Evolutionary conservation across 352 stramenopile species (phyloP).

Genomic region (Lagenidium giganteum): DNA sequence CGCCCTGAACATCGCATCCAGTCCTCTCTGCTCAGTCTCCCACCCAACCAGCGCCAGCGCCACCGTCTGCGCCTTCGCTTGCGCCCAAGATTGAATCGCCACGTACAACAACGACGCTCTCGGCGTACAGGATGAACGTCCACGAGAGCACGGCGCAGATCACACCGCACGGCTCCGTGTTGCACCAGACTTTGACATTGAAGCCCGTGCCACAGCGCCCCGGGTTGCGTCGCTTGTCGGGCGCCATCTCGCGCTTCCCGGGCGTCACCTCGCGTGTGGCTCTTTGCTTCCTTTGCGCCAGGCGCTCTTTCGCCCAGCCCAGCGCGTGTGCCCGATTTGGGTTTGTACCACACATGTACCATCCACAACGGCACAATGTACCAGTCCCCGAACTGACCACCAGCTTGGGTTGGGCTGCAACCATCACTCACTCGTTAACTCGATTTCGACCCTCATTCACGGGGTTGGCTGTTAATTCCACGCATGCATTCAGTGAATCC

Average conservation of each 20-base stretch:
- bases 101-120: constrained; percentile 86
- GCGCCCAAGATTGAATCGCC: no score
- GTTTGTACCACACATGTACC: no score
- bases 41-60: neutral
- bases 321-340: no score
- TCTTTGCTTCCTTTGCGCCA: neutral
- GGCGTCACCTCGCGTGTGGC: constrained; percentile 9
- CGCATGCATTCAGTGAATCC: no score
- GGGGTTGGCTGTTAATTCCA: constrained; percentile 1
- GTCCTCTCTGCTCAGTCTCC: neutral
- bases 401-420: no score
- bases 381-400: no score
- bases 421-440: no score
- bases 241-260: constrained; percentile 36
- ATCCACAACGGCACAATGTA: no score
- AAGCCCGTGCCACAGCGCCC: constrained; percentile 82
- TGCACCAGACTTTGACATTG: constrained; percentile 85
- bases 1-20: constrained; percentile 29
- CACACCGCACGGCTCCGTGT: constrained; percentile 87
- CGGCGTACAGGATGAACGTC: constrained; percentile 87
- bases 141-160: constrained; percentile 89
- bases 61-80: no score
- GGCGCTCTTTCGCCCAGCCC: no score
- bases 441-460: constrained; percentile 8
- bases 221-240: no score